phyloP scores from a whole-genome alignment of 768 basidiomycete genomes.

The Pulveroboletus sp. region DNA sequence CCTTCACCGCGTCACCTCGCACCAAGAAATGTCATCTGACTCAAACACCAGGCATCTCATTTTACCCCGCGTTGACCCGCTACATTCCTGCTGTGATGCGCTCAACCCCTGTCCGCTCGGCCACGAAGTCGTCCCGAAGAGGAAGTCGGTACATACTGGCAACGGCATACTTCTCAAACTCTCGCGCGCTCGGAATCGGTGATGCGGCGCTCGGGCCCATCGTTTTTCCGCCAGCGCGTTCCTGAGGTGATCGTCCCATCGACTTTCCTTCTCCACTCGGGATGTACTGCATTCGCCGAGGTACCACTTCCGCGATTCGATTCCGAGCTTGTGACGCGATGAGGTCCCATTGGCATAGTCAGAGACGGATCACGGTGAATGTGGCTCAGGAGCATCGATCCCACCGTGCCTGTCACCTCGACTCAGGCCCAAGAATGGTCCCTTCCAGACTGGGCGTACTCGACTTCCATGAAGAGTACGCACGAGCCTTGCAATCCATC shows the following conservation, averaged over 20 bases:
- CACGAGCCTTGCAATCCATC: neutral
- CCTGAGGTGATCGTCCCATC: conserved; percentile 11
- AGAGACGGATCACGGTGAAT: neutral
- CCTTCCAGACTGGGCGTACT: too few species aligned
- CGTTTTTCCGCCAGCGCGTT: neutral
- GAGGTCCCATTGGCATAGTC: neutral
- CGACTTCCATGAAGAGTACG: too few species aligned
- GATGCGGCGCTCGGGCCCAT: neutral
- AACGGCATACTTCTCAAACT: conserved; percentile 1
- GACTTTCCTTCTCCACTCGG: neutral
- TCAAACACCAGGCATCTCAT: neutral
- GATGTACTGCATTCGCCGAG: neutral
- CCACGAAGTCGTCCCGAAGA: conserved; percentile 12
- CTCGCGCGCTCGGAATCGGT: neutral
- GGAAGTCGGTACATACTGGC: conserved; percentile 9
- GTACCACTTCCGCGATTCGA: neutral
- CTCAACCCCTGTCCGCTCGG: conserved; percentile 1
- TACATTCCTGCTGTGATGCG: neutral
- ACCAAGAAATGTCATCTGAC: neutral
- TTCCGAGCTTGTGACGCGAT: neutral
- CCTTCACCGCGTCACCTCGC: neutral
- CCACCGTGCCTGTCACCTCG: neutral
- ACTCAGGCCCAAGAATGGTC: neutral
- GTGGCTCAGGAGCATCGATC: neutral
- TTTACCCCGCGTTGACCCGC: conserved; percentile 1